phyloP scores from a whole-genome alignment of 2,329 filamentous ascomycete species.

The Verticillium longisporum region DNA sequence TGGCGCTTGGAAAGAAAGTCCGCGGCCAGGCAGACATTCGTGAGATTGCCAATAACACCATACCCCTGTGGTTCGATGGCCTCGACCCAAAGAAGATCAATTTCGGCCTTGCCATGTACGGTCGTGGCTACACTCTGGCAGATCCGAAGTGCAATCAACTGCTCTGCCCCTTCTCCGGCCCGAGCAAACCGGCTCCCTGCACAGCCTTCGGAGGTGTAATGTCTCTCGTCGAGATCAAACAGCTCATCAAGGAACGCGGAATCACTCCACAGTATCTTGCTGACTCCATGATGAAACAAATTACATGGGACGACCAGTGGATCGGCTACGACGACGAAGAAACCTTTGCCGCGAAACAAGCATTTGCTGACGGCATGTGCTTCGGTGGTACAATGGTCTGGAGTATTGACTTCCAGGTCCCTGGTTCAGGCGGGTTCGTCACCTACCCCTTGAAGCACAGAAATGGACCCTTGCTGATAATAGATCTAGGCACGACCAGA shows the following conservation, averaged over 20 bases:
- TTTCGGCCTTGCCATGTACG: slow-evolving; percentile 40
- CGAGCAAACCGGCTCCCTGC: slow-evolving; percentile 19
- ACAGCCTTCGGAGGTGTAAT: slow-evolving; percentile 21
- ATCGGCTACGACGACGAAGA: slow-evolving; percentile 17
- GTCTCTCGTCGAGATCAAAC: slow-evolving; percentile 42
- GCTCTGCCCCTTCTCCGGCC: slow-evolving; percentile 12
- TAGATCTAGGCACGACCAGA: too few relatives aligned
- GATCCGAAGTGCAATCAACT: slow-evolving; percentile 17
- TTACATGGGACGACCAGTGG: slow-evolving; percentile 19
- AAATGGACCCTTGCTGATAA: too few relatives aligned
- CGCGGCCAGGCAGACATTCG: slow-evolving; percentile 32
- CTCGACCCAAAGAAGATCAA: slow-evolving; percentile 34
- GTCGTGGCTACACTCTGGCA: slow-evolving; percentile 31
- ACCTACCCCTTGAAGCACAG: too few relatives aligned
- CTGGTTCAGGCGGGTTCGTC: not conserved
- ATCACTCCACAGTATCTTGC: slow-evolving; percentile 66
- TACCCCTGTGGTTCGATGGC: slow-evolving; percentile 32
- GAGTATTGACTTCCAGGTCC: slow-evolving; percentile 17
- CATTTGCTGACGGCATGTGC: slow-evolving; percentile 17
- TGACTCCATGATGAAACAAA: slow-evolving; percentile 16
- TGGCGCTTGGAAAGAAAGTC: slow-evolving; percentile 21
- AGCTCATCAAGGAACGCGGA: slow-evolving; percentile 78
- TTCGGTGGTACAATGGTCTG: slow-evolving; percentile 26
- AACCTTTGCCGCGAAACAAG: slow-evolving; percentile 16
- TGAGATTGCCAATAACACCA: slow-evolving; percentile 29